Conservation (phyloP, 2,329 filamentous ascomycete genomes). For the Calonectria pseudoreteaudii region DNA sequence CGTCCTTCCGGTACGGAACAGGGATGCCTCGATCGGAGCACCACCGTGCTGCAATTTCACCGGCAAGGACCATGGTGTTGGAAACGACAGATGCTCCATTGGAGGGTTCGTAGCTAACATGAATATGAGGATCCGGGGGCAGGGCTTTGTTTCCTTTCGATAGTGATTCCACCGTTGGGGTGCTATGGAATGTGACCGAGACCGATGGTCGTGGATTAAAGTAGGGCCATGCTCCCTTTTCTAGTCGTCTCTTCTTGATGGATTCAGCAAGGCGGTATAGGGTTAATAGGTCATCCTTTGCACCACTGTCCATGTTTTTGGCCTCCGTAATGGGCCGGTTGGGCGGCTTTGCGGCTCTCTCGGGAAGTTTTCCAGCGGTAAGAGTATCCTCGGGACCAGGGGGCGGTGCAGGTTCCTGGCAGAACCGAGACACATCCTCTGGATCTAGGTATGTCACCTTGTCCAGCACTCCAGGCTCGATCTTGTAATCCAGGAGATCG, state of each 20-base stretch:
- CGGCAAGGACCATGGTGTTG: conserved; percentile 70
- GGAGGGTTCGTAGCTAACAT: conserved; percentile 46
- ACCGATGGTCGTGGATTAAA: conserved; percentile 58
- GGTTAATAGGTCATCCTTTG: conserved; percentile 59
- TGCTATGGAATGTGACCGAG: conserved; percentile 55
- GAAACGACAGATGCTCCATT: conserved; percentile 50
- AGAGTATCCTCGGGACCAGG: conserved; percentile 40
- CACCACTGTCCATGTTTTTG: conserved; percentile 54
- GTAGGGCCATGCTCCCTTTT: conserved; percentile 62
- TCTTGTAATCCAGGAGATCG: conserved; percentile 63
- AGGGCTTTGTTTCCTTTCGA: conserved; percentile 39
- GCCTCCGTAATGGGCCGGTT: conserved; percentile 58
- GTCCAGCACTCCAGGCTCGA: conserved; percentile 65
- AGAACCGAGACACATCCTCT: conserved; percentile 58
- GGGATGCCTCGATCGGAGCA: conserved; percentile 68
- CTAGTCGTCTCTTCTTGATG: conserved; percentile 55
- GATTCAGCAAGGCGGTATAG: conserved; percentile 62
- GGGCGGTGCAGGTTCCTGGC: conserved; percentile 49
- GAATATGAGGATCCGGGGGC: conserved; percentile 64
- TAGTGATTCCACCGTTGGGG: conserved; percentile 34
- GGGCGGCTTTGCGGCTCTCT: conserved; percentile 30
- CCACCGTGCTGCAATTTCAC: conserved; percentile 71
- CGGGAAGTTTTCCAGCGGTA: conserved; percentile 43
- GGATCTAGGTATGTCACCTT: conserved; percentile 70
- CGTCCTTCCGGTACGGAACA: conserved; percentile 68